Evolutionary conservation across 441 rosid species (phyloP), one percentile per base, ranked within the genome.

Genomic region (Gossypium lobatum): DNA sequence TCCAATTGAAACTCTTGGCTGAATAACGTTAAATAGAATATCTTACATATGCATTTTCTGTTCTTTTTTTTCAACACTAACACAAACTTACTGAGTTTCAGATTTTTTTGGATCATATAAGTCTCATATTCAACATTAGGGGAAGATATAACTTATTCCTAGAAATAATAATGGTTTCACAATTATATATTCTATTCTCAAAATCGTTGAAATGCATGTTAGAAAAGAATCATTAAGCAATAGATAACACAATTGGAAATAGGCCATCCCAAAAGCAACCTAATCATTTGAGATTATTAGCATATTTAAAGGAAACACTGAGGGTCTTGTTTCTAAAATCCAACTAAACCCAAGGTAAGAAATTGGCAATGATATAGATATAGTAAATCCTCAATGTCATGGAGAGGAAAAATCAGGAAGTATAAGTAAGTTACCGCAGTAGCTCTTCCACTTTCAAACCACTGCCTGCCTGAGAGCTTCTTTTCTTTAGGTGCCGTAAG

Each of bases 391-490:
- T 34, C 9, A 31, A 25, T 46, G 37, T 26, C 9, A 57, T 0
- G 53, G 60, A 76, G 37, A 58, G 48, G 73, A 21, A 16, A 45
- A 34, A 58, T 48, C 14, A 28, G 70, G 57, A 55, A 48, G 60
- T 58, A 61, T n/a, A 20, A 39, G 45, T 10, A 57, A 60, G 72
- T 61, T 82, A 89, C 88, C 80, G 23, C 39, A 21, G 83, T 4
- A 67, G 88, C 92, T 87, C 85, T 83, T 82, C 97, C 98, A 79
- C 92, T 91, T 79, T 96, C 99, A 78, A 93, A 93, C 97, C 96
- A 93, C 82, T 88, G 97, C 82, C 97, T 89, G 81, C 99, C 98
- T 1, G 90, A 11, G 75, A 93, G 94, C 85, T 82, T 93, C 88
- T 89, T 95, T 82, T 96, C 97, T 83, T 92, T 93, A 1, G 93